Base-by-base conservation (phyloP, 2,329 filamentous ascomycete species). In the Harringtonia aguacate region DNA sequence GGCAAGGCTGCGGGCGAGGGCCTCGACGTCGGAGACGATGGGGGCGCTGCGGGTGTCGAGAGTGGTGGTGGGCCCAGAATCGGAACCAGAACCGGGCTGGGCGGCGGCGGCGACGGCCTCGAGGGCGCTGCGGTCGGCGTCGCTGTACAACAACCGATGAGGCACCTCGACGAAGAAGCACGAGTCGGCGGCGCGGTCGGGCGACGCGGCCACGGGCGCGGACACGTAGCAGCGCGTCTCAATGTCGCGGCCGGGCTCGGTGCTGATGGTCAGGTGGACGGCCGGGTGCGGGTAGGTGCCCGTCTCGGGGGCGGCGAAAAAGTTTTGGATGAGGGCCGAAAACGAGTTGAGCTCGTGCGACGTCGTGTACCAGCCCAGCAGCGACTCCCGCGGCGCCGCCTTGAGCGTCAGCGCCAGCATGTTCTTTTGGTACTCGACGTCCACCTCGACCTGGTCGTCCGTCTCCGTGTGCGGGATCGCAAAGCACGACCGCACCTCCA, bases 391-490 rank as follows among this genome's bases (percentile, higher is more conserved):
- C 41, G 92, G 92, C 65, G 88, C 85, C 46, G 89, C 90, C 69
- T 90, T 90, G 55, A 97, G 80, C 63, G 95, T 90, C 56, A 98
- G 73, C 48, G 86, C 84, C 46, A 97, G 81, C 92, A 98, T 98
- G 66, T 90, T 89, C 78, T 97, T 97, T 71, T 98, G 92, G 69
- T 97, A 98, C 68, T 98, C 92, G 76, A 98, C 94, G 63, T 98
- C 92, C 52, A 98, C 92, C 68, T 98, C 92, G 58, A 98, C 92
- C 68, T 98, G 92, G 67, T 98, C 92, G 63, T 89, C 85, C 55
- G 90, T 95, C 70, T 98, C 92, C 55, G 90, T 97, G 72, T 98
- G 92, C 54, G 90, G 89, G 60, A 98, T 94, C 55, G 92, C 92
- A 64, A 98, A 98, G 70, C 87, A 90, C 61, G 87, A 94, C 61